Evolutionary conservation across 2,329 filamentous ascomycete genomes (phyloP), one percentile per base, ranked within the genome.

Genomic region (Alternaria sp.): DNA sequence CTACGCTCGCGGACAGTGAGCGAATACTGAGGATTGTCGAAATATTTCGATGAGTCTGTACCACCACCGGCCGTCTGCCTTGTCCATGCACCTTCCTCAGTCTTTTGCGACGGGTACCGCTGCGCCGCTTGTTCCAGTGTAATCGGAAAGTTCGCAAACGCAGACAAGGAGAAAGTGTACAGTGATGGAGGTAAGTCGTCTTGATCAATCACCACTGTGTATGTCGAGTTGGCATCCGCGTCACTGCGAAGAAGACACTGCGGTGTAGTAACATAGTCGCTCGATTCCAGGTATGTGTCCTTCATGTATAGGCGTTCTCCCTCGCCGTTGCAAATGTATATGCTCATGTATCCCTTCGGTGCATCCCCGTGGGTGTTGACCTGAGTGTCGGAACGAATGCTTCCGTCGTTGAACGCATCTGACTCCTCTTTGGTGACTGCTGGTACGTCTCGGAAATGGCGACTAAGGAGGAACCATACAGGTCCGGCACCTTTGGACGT

Each of bases 231-330:
- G 2, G 84, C 77, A n/a, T 84, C 80, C 61, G 86, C 85, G 26
- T 92, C 87, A 64, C 97, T 86, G 61, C 91, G 90, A 47, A 96
- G 88, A 8, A 99, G 87, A 0, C 92, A 97, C 78, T 98, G 96
- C 2, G 93, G 93, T 3, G 94, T 96, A 79, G 97, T 95, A 32
- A 98, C 93, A 66, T 93, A 97, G n/a, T 93, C 92, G 0, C 91
- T 91, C 36, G 91, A 89, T 71, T 92, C 89, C 0, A 92, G 78
- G 23, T 89, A 87, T 7, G 88, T 88, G 59, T 95, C 92, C 57
- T 88, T 89, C 13, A 96, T 84, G 68, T 93, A 90, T 0, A 97
- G 89, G 52, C 89, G 87, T 36, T 88, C 84, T 3, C 95, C 94
- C 43, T 85, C 77, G 28, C 88, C 88, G 17, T 90, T 86, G 76